Base-by-base conservation (phyloP, 306 rosid species). In the Heteromeles arbutifolia region DNA sequence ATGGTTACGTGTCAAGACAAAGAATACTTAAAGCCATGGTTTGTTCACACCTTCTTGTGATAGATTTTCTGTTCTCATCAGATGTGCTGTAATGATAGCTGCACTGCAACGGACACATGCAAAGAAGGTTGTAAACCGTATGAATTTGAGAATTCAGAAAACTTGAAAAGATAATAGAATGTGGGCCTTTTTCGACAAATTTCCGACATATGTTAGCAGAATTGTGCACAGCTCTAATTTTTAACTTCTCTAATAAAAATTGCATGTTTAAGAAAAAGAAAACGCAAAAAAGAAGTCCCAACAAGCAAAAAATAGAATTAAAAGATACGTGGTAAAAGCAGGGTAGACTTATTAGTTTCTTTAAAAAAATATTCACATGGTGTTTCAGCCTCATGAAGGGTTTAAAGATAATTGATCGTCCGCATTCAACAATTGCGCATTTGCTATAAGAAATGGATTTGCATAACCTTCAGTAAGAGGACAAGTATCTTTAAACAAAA, bases 21-120 rank as follows among this genome's bases (percentile, higher is more conserved):
- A 57, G 69, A 79, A 80, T 79, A 84, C 81, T 78, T 74, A 56
- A 72, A 62, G 83, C 80, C 77, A 64, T 74, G 17, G 78, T 65
- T 48, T 79, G 28, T 74, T 81, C 87, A 76, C 81, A 94, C 98
- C 99, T 86, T 95, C 97, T 69, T 65, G 89, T 43, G 97, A 89
- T 37, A 95, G 86, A 70, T 79, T 85, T 76, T 95, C 99, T 1
- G 83, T 85, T 81, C 87, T 90, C 99, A 95, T 95, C 87, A 95
- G 89, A 86, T 95, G 90, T 8, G 97, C 94, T 5, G 88, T 95
- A 71, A 95, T 75, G 83, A 95, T 73, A 67, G 99, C 90, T 73
- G 99, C 99, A 84, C 99, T 94, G 95, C 93, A 90, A 82, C 63
- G 17, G 91, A 78, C 65, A 81, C 75, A 82, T 14, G 41, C 75